phyloP scores from a whole-genome alignment of 2,329 filamentous ascomycete genomes.

The Thielaviopsis musarum region DNA sequence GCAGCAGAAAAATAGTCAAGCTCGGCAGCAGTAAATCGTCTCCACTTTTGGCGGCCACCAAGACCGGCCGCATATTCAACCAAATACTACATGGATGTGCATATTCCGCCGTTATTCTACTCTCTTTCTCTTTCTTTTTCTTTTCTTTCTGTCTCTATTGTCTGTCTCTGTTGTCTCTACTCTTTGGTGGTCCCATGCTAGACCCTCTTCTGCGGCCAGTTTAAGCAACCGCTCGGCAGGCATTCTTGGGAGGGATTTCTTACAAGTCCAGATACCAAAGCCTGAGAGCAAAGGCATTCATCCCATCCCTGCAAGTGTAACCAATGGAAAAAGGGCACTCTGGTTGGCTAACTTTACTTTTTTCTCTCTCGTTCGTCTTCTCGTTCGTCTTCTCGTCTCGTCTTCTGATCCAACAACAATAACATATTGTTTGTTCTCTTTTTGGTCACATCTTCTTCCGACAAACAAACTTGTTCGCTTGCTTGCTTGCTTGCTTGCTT shows the following conservation, averaged over 20 bases:
- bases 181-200: background rate
- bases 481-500: background rate
- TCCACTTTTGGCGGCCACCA: constrained; percentile 13
- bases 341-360: background rate
- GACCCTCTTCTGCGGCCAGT: constrained; percentile 1
- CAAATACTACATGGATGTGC: background rate
- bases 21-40: no score
- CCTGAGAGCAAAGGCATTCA: background rate
- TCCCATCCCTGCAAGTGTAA: background rate
- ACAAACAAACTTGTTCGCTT: background rate
- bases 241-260: background rate
- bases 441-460: no score
- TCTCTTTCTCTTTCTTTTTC: background rate
- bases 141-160: background rate
- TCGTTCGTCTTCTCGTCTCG: background rate
- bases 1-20: no score
- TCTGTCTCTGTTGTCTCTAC: background rate
- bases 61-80: constrained; percentile 29
- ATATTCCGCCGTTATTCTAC: background rate
- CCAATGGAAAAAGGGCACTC: background rate
- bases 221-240: background rate
- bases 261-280: background rate
- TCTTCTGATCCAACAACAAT: background rate
- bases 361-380: background rate
- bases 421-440: no score